phyloP scores from a whole-genome alignment of 106 monocot species.

The Dendrobium nobile region DNA sequence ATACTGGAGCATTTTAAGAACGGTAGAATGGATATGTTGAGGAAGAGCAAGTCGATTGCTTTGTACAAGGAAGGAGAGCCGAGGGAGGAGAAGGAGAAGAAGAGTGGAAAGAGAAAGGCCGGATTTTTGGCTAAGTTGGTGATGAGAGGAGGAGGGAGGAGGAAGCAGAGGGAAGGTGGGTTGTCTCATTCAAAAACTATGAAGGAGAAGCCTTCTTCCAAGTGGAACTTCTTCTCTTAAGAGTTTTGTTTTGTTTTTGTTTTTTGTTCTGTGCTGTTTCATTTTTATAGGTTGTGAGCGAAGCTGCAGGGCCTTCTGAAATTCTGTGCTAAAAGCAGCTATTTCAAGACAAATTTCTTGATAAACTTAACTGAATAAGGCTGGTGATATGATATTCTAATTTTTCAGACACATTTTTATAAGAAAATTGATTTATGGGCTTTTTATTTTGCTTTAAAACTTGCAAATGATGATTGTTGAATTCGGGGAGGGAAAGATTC shows the following conservation, averaged over 20 bases:
- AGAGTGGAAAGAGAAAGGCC: not conserved
- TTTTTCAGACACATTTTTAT: too few species aligned
- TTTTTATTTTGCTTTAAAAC: too few species aligned
- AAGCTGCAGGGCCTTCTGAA: too few species aligned
- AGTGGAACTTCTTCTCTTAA: conserved; percentile 24
- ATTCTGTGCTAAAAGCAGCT: too few species aligned
- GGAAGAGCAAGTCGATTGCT: conserved; percentile 27
- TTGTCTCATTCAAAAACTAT: conserved; percentile 36
- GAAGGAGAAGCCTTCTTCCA: conserved; percentile 35
- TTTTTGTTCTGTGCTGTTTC: too few species aligned
- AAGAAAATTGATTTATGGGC: too few species aligned
- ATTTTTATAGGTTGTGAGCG: not conserved
- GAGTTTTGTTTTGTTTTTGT: too few species aligned
- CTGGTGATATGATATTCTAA: too few species aligned
- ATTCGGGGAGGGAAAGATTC: too few species aligned
- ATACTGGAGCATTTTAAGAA: not conserved
- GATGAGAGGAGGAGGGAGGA: conserved; percentile 13
- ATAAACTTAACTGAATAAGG: too few species aligned
- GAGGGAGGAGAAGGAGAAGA: conserved; percentile 19
- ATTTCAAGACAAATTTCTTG: too few species aligned
- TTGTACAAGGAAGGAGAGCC: not conserved
- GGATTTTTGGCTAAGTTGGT: not conserved
- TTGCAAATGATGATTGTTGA: too few species aligned
- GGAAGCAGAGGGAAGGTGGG: conserved; percentile 6
- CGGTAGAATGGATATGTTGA: not conserved